Evolutionary conservation across 2,329 filamentous ascomycete genomes (phyloP).

Genomic region (Pseudopyrenochaeta lycopersici): DNA sequence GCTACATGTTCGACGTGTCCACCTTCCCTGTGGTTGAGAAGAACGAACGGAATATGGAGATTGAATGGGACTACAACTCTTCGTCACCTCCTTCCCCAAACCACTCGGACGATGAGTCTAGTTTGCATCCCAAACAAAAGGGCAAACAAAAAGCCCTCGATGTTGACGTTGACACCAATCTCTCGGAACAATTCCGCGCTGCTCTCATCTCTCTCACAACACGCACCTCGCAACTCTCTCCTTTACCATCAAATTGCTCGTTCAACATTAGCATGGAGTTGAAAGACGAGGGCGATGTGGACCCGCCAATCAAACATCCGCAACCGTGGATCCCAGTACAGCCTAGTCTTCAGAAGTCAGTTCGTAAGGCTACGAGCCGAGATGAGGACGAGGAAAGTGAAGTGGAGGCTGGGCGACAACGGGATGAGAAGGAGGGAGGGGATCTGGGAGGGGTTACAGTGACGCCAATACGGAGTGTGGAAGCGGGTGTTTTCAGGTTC

Average conservation of each 20-base stretch:
- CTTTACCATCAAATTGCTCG: slow-evolving; percentile 71
- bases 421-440: slow-evolving; percentile 27
- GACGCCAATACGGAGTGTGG: slow-evolving; percentile 68
- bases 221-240: slow-evolving; percentile 64
- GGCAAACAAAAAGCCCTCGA: slow-evolving; percentile 27
- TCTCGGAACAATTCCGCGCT: slow-evolving; percentile 77
- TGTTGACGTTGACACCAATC: slow-evolving; percentile 56
- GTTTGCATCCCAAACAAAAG: slow-evolving; percentile 9
- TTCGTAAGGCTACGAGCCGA: slow-evolving; percentile 27
- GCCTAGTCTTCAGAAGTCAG: slow-evolving; percentile 53
- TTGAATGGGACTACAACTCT: slow-evolving; percentile 50
- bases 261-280: slow-evolving; percentile 82
- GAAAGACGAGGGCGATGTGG: slow-evolving; percentile 64
- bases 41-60: slow-evolving; percentile 60
- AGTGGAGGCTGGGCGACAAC: slow-evolving; percentile 21
- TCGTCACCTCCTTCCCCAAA: slow-evolving; percentile 6
- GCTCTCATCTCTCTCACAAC: slow-evolving; percentile 70
- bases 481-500: slow-evolving; percentile 71
- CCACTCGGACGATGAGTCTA: slow-evolving; percentile 12
- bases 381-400: slow-evolving; percentile 24
- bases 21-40: slow-evolving; percentile 61
- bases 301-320: slow-evolving; percentile 58
- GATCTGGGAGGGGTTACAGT: slow-evolving; percentile 64
- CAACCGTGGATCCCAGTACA: slow-evolving; percentile 70
- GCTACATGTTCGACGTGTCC: slow-evolving; percentile 68